Base-by-base conservation (phyloP, 495 filamentous ascomycete genomes). In the Penicillium dipodomyicola region DNA sequence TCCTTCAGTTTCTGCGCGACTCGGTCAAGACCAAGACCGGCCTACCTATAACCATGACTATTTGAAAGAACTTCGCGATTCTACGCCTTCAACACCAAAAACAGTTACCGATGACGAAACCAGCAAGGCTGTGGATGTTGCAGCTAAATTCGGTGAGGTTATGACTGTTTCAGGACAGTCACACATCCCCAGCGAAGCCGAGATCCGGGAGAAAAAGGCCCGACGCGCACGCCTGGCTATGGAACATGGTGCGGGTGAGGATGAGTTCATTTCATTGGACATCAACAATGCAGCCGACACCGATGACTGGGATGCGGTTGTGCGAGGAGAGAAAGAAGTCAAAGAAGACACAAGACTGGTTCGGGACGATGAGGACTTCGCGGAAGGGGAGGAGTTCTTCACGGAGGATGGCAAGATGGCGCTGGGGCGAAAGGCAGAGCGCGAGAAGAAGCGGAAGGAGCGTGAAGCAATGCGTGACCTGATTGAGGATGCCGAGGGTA, bases 191-290 rank as follows among this genome's bases (percentile, higher is more conserved):
- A 91, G 86, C 23, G 87, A 91, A 65, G 83, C 88, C n/a, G 89
- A 97, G 63, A 96, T 97, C 40, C 81, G 82, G 46, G 92, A 96
- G 69, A 94, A 94, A 76, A 98, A 97, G 74, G 88, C 86, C 39
- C 84, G 95, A 10, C 83, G 95, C 27, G 87, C 88, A 29, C 82
- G 91, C 3, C 67, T 93, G 17, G 92, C 92, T 4, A 78, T 89
- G 49, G 87, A 94, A 49, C 75, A 88, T 39, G 56, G 54, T 17
- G 87, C 90, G 3, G 80, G 88, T 42, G 87, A 92, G 27, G 72
- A 87, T 32, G 89, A 92, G 57, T 96, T 86, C 70, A 92, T 96
- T 52, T 82, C 87, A 1, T 79, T 96, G 1, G 78, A 85, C n/a
- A 85, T 82, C 45, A 77, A 76, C 25, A 25, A 56, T 40, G 59